Evolutionary conservation across 1,284 basidiomycete species (phyloP).

Genomic region (Xanthoconium separans): DNA sequence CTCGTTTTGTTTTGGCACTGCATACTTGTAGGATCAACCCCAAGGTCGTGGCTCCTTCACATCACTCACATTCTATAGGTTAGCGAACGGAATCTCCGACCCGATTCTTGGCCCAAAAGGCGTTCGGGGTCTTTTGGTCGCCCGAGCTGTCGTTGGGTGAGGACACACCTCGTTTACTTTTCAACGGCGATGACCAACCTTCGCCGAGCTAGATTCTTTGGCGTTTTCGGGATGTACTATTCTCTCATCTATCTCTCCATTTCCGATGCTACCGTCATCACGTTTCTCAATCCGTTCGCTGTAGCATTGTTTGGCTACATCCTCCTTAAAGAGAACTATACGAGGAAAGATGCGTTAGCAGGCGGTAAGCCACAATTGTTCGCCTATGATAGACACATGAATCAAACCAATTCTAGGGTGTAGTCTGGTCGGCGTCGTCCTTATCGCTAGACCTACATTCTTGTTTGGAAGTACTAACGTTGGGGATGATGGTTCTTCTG

Average conservation of each 20-base stretch:
- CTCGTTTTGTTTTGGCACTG: constrained; percentile 44
- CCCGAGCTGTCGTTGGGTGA: constrained; percentile 65
- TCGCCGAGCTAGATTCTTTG: constrained; percentile 47
- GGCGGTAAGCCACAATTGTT: constrained; percentile 46
- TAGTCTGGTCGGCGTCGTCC: constrained; percentile 60
- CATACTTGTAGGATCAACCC: constrained; percentile 40
- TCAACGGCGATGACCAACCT: neutral
- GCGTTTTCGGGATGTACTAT: constrained; percentile 68
- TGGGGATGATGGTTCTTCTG: constrained; percentile 9
- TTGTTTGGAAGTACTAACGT: constrained; percentile 39
- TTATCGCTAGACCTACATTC: constrained; percentile 56
- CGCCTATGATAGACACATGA: constrained; percentile 2
- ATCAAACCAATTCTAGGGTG: constrained; percentile 36
- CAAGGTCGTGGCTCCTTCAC: neutral
- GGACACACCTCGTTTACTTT: neutral
- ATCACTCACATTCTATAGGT: constrained; percentile 35
- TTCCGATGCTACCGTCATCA: constrained; percentile 75
- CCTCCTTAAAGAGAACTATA: constrained; percentile 66
- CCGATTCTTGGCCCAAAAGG: constrained; percentile 69
- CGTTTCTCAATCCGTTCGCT: constrained; percentile 70
- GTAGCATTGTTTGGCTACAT: constrained; percentile 70
- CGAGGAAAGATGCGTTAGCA: constrained; percentile 57
- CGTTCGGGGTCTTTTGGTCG: constrained; percentile 55
- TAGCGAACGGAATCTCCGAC: constrained; percentile 54
- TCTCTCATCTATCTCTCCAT: constrained; percentile 67